Base-by-base conservation (phyloP, 306 rosid species). In the Begonia fuchsioides region DNA sequence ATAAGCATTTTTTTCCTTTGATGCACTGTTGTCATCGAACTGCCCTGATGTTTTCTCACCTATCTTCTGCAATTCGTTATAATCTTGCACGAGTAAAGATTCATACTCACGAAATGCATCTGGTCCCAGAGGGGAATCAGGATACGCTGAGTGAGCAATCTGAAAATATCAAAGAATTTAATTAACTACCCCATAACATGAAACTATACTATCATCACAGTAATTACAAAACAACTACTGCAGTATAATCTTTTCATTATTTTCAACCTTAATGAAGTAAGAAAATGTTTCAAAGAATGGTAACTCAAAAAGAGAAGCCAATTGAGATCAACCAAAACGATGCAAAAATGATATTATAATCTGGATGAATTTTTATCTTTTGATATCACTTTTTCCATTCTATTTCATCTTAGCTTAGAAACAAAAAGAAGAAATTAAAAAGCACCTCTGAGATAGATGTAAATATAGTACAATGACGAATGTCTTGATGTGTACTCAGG, bases 111-210 rank as follows among this genome's bases (percentile, higher is more conserved):
- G 76, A 73, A 69, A 88, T 52, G 95, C 96, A 76, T 83, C 95
- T 48, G 96, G 83, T 57, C 96, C 95, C 69, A 88, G 68, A 57
- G 95, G 96, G 47, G 88, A 88, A 74, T 83, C 95, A 49, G 93
- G 86, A 75, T 65, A 88, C 49, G 65, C 59, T 39, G 86, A 74
- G 68, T 83, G 95, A 66, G 86, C 76, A 49, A 73, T 60, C 95
- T 83, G 88, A 72, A 59, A 47, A 68, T 52, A 45, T 51, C 20
- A 55, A 53, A 55, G 56, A 55, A 55, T 39, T 54, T 44, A 12
- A 51, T 58, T 56, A 58, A 52, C 60, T 18, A 26, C 35, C 35
- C 35, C 35, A 26, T 26, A 4, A 26, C 35, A 4, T 26, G 35
- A 26, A 26, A 26, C 35, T 26, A 2, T 26, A 26, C 8, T 26